Evolutionary conservation across 805 yeast genomes (phyloP), one percentile per base, ranked within the genome.

Genomic region (Cyberlindnera nakhonratchasimensis): DNA sequence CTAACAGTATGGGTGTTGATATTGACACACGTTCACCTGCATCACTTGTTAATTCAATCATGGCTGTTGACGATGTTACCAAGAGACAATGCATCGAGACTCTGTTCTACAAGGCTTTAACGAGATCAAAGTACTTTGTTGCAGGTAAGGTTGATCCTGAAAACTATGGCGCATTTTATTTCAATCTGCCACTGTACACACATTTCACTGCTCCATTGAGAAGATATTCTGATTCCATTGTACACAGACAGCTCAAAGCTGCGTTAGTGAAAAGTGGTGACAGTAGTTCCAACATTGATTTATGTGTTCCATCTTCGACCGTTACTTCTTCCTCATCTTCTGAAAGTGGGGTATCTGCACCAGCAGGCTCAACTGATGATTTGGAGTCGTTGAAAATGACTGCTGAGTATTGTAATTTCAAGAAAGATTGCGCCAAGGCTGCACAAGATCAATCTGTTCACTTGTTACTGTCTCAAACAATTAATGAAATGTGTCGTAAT

Each of bases 361-460:
- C 30, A 34, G 23, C 25, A 8, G 9, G 33, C 3, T 17, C 36
- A n/a, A n/a, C n/a, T n/a, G 77, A 75, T 36, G 87, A 81, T 46
- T 58, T 78, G 40, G 91, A 85, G 29, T 70, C 89, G 0, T 69
- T 90, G 54, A 83, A 86, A 56, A 83, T 86, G 55, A 76, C 86
- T 24, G 83, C 96, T 10, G 96, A 91, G 56, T 90, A 89, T 62
- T 91, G 97, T 65, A 89, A 88, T 55, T 93, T 91, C 73, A 89
- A 90, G 64, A 87, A 89, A 60, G 98, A 91, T 58, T 90, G 96
- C 62, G 93, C 98, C 2, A 80, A 80, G 49, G 78, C 78, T 47
- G 96, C 97, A 1, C 98, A 91, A 65, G 95, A 87, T 53, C 99
- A 93, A 64, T 91, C 96, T 12, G 79, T 90, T 41, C 99, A 93